phyloP scores from a whole-genome alignment of 345 rosid species.

The Camelina sativa region DNA sequence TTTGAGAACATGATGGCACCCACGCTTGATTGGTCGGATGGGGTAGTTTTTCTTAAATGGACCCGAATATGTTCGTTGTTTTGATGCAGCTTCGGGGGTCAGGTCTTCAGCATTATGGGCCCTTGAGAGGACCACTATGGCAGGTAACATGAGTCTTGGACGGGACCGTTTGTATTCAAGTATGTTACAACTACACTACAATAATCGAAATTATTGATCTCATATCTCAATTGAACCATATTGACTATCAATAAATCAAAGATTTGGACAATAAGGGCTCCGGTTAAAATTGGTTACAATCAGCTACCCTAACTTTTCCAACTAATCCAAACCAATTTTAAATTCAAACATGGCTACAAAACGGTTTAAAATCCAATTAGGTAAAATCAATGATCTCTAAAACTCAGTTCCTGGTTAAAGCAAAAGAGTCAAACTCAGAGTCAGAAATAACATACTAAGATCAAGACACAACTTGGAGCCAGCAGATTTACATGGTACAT shows the following conservation, averaged over 20 bases:
- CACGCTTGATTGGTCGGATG: background rate
- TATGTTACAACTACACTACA: too few relatives aligned
- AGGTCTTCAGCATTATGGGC: background rate
- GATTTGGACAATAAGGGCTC: too few relatives aligned
- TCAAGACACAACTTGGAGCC: conserved; percentile 38
- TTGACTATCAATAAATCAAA: too few relatives aligned
- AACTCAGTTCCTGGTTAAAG: background rate
- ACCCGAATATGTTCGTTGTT: background rate
- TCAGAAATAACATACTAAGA: conserved; percentile 35
- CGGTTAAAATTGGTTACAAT: too few relatives aligned
- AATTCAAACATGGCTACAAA: background rate
- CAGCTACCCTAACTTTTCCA: too few relatives aligned
- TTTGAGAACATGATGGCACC: background rate
- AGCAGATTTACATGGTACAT: conserved; percentile 45
- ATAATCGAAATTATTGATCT: too few relatives aligned
- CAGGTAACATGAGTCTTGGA: background rate
- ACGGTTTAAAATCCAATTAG: background rate
- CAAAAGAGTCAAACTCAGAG: conserved; percentile 9
- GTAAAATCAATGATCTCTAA: background rate
- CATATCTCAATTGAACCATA: too few relatives aligned
- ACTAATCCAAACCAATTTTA: too few relatives aligned
- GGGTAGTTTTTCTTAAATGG: background rate
- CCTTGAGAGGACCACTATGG: background rate
- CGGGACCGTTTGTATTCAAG: background rate
- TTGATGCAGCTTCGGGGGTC: background rate